phyloP scores from a whole-genome alignment of 169 alveolate species.

The Plasmodium vivax region DNA sequence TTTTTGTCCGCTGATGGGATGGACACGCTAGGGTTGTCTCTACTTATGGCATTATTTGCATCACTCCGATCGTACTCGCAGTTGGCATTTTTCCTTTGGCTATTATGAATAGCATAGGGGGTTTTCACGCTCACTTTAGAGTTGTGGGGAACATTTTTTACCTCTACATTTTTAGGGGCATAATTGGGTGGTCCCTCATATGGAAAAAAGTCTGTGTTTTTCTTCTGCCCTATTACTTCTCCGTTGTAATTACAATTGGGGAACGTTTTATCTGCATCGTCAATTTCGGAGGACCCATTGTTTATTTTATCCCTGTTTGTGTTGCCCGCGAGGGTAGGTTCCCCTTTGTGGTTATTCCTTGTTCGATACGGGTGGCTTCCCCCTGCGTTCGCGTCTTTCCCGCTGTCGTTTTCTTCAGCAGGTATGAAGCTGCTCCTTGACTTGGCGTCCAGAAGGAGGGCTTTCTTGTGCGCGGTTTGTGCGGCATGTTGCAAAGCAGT shows the following conservation, averaged over 20 bases:
- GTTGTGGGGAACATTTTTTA: not conserved
- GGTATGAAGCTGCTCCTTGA: not conserved
- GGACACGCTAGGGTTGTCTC: not conserved
- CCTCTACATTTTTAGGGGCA: constrained; percentile 10
- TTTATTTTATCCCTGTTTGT: not conserved
- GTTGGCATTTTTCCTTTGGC: not conserved
- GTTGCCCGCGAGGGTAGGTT: not conserved
- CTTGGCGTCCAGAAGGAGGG: not conserved
- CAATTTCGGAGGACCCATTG: not conserved
- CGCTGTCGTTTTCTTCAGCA: not conserved
- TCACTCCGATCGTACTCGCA: not conserved
- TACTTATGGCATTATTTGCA: not conserved
- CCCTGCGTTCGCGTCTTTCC: not conserved
- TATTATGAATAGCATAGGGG: constrained; percentile 8
- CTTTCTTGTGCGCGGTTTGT: not conserved
- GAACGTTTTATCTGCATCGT: not conserved
- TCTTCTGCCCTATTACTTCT: not conserved
- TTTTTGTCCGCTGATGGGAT: constrained; percentile 18
- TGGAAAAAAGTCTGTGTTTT: not conserved
- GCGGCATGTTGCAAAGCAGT: not conserved
- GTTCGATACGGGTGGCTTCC: not conserved
- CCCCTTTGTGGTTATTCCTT: not conserved
- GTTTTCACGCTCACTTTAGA: not conserved
- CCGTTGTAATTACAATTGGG: not conserved
- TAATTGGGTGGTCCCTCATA: not conserved